Evolutionary conservation across 83 land plant species (phyloP).

Genomic region (Thuja plicata): DNA sequence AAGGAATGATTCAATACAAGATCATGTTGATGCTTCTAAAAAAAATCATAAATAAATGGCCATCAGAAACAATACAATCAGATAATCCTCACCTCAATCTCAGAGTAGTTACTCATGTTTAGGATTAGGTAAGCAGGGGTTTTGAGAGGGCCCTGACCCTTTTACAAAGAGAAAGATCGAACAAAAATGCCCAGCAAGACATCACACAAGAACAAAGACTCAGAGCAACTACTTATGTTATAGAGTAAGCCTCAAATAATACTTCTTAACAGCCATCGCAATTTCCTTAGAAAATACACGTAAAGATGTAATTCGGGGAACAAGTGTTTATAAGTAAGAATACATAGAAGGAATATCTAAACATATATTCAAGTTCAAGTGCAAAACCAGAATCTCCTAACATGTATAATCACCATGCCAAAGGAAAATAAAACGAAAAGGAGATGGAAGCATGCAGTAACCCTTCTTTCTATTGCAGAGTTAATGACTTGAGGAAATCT

Average conservation of each 20-base stretch:
- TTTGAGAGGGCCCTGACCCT: too few species aligned
- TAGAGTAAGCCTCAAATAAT: conserved; percentile 7
- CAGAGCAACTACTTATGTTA: background rate
- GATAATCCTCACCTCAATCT: background rate
- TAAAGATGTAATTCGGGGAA: background rate
- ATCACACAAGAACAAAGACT: background rate
- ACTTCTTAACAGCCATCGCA: background rate
- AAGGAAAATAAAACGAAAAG: background rate
- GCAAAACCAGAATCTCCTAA: background rate
- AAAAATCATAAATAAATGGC: background rate
- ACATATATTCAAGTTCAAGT: background rate
- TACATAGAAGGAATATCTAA: background rate
- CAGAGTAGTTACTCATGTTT: background rate
- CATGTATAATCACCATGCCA: background rate
- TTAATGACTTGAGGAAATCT: background rate
- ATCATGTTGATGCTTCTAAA: background rate
- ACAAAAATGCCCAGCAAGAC: too few species aligned
- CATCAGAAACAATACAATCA: background rate
- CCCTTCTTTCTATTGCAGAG: background rate
- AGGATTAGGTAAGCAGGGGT: background rate
- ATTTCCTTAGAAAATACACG: conserved; percentile 8
- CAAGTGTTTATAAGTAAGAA: background rate
- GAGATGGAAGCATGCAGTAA: background rate
- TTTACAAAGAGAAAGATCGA: too few species aligned
- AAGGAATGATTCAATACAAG: background rate